phyloP scores from a whole-genome alignment of 2,329 filamentous ascomycete species.

The Alternaria sp. region DNA sequence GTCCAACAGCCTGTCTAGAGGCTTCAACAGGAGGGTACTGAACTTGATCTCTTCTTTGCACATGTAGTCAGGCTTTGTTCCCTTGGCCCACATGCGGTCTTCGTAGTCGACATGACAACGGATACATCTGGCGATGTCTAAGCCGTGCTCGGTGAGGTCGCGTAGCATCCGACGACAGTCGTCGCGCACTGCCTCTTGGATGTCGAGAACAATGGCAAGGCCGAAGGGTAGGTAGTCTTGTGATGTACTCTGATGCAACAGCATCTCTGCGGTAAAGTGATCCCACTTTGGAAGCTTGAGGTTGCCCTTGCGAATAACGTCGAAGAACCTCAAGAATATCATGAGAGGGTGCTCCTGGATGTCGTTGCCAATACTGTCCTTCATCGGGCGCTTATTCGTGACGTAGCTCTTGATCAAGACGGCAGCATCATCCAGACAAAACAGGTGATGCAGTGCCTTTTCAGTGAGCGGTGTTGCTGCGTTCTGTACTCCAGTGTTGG shows the following conservation, averaged over 20 bases:
- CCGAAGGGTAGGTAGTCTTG: conserved; percentile 23
- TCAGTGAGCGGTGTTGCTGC: background rate
- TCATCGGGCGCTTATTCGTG: background rate
- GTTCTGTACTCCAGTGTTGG: background rate
- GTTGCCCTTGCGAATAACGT: conserved; percentile 5
- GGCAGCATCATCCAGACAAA: conserved; percentile 13
- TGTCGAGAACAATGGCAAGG: conserved; percentile 20
- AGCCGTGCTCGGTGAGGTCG: conserved; percentile 12
- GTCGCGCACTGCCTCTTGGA: conserved; percentile 6
- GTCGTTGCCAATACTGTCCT: background rate
- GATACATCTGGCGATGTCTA: conserved; percentile 12
- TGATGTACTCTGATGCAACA: background rate
- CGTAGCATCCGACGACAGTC: background rate
- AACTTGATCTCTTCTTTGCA: conserved; percentile 20
- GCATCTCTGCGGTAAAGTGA: conserved; percentile 17
- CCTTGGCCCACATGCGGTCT: conserved; percentile 19
- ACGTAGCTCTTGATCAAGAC: background rate
- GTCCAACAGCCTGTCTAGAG: conserved; percentile 6
- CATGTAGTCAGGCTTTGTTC: conserved; percentile 28
- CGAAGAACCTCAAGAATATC: conserved; percentile 19
- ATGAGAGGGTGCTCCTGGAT: background rate
- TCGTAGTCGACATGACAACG: conserved; percentile 23
- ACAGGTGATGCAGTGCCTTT: conserved; percentile 1
- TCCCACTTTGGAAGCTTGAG: conserved; percentile 14
- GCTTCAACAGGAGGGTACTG: conserved; percentile 16